Conservation (phyloP, 768 basidiomycete genomes). For the Agaricus subrufescens region DNA sequence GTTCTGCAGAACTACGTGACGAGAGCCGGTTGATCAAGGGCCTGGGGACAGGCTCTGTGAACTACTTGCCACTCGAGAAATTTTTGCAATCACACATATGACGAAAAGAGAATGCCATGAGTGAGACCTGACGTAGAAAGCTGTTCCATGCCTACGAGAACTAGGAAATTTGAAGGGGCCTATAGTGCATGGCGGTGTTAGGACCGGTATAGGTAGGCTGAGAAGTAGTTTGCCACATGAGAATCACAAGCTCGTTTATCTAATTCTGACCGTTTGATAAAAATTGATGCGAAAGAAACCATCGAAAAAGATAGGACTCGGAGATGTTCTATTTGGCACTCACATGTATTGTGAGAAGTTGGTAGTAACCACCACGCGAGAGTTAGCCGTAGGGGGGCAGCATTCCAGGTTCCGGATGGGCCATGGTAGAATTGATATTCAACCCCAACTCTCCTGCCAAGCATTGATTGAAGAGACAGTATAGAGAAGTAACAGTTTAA, state of each 20-base stretch:
- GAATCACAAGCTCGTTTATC: constrained; percentile 33
- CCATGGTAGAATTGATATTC: too few species aligned
- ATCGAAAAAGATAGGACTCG: not conserved
- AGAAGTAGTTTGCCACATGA: constrained; percentile 37
- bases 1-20: too few species aligned
- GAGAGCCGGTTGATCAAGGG: constrained; percentile 2
- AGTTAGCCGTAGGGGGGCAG: too few species aligned
- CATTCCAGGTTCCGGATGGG: too few species aligned
- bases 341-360: too few species aligned
- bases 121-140: constrained; percentile 35
- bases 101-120: constrained; percentile 26
- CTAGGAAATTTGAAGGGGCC: constrained; percentile 36
- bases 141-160: constrained; percentile 28
- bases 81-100: constrained; percentile 36
- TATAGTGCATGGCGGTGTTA: constrained; percentile 30
- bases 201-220: constrained; percentile 27
- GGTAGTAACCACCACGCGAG: too few species aligned
- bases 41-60: too few species aligned
- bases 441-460: too few species aligned
- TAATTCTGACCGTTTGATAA: constrained; percentile 25
- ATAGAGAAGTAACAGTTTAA: too few species aligned
- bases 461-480: too few species aligned
- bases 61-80: constrained; percentile 24
- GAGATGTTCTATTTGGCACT: not conserved
- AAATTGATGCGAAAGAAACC: constrained; percentile 16